Conservation (phyloP, 352 stramenopile genomes). For the Globisporangium orthogonon region DNA sequence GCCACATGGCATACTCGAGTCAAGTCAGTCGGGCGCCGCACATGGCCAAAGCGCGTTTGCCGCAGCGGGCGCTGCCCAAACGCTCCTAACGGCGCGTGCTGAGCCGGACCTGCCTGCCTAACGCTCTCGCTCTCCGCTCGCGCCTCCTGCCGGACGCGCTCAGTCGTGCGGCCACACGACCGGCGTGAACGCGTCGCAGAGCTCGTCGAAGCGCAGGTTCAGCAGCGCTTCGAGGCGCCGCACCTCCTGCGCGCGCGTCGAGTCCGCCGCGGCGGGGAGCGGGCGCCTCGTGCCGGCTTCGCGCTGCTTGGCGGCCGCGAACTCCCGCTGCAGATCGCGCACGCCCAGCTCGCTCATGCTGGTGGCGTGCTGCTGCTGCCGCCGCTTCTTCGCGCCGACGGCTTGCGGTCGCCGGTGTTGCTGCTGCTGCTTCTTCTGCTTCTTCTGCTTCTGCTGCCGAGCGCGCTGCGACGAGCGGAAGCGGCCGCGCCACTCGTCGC, state of each 20-base stretch:
- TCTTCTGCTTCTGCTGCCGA: slow-evolving; percentile 16
- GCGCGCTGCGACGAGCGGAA: slow-evolving; percentile 20
- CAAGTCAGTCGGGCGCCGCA: background rate
- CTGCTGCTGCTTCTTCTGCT: slow-evolving; percentile 7
- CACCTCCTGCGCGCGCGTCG: background rate
- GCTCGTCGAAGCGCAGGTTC: slow-evolving; percentile 47
- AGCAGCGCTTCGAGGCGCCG: slow-evolving; percentile 45
- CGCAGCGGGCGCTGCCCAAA: too few relatives aligned
- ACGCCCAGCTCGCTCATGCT: slow-evolving; percentile 15
- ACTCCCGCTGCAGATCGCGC: slow-evolving; percentile 30
- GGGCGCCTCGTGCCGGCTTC: slow-evolving; percentile 29
- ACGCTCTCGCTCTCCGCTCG: too few relatives aligned
- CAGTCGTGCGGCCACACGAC: slow-evolving; percentile 47
- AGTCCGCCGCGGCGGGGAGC: background rate
- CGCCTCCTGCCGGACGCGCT: background rate
- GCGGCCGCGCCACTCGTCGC: slow-evolving; percentile 59
- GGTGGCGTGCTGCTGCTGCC: background rate
- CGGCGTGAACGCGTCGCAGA: slow-evolving; percentile 52
- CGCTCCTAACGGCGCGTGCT: too few relatives aligned
- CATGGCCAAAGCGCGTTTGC: too few relatives aligned
- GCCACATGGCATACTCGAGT: background rate
- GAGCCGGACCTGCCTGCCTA: too few relatives aligned
- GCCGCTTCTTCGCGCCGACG: slow-evolving; percentile 1
- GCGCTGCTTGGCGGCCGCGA: slow-evolving; percentile 30
- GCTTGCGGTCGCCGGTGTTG: background rate